Conservation (phyloP, 805 yeast genomes). For the Candida boleticola region DNA sequence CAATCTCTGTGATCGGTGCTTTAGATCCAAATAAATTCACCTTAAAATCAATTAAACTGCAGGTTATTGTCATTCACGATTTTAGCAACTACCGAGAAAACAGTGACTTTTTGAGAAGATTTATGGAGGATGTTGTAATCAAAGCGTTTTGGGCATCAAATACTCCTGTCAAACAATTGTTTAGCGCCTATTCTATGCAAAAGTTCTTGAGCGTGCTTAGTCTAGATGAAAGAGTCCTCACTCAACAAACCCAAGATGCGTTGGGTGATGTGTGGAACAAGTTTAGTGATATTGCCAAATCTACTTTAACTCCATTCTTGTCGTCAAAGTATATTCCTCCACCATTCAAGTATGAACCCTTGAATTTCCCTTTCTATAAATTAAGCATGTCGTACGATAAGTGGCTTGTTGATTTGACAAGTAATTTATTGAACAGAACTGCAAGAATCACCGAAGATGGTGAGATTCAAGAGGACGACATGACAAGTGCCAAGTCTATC, state of each 20-base stretch:
- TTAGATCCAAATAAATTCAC: conserved; percentile 61
- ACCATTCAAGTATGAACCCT: conserved; percentile 44
- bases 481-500: conserved; percentile 16
- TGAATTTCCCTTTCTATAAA: conserved; percentile 64
- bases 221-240: conserved; percentile 28
- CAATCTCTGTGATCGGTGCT: conserved; percentile 76
- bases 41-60: conserved; percentile 38
- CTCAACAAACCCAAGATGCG: conserved; percentile 15
- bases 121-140: conserved; percentile 69
- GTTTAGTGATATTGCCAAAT: conserved; percentile 63
- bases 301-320: conserved; percentile 73
- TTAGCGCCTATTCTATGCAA: conserved; percentile 86
- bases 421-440: conserved; percentile 58
- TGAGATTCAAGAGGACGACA: conserved; percentile 9
- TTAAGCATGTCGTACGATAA: conserved; percentile 52
- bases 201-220: conserved; percentile 69
- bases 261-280: conserved; percentile 50
- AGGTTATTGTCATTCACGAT: conserved; percentile 55
- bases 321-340: conserved; percentile 72
- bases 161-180: conserved; percentile 80
- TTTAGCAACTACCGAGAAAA: conserved; percentile 63
- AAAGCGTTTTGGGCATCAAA: conserved; percentile 88
- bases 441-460: conserved; percentile 9
- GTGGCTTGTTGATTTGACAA: conserved; percentile 73
- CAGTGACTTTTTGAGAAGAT: conserved; percentile 58